Evolutionary conservation across 164 flowering plant genomes (phyloP), one percentile per base, ranked within the genome.

Genomic region (Magnolia officinalis): DNA sequence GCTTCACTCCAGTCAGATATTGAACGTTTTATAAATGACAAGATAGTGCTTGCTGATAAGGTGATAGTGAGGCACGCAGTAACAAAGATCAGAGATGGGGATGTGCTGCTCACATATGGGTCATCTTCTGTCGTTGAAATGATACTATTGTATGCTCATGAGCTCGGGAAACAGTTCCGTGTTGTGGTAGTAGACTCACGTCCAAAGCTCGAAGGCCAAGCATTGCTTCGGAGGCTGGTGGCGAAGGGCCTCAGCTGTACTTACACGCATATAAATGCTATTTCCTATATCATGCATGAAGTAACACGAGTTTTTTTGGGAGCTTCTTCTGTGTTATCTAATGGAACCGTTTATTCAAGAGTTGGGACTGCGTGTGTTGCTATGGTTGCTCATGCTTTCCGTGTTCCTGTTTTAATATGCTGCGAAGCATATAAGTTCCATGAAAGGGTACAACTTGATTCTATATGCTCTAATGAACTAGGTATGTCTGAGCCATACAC

Each of bases 341-440:
- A 95, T 81, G 98, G 98, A 79, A 93, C 94, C 4, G 97, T 95
- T 21, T 95, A 89, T 79, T 93, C 98, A 51, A 89, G 97, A 78
- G 94, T 95, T 83, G 98, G 98, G 71, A 89, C 98, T 73, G 95
- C 97, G 21, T 86, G 89, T 88, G 91, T 93, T 68, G 95, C 97
- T 64, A 95, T 93, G 98, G 98, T 90, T 75, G 98, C 97, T 73
- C 89, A 95, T 89, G 90, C 89, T 50, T 93, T 91, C 61, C 90
- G 82, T 77, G 94, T 95, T 72, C 98, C 97, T 1, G 95, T 95
- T 50, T 74, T 95, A 78, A 88, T 95, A 50, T 93, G 97, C 61
- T 95, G 98, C 79, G 98, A 95, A 84, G 93, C 98, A 31, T 95
- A 95, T 78, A 95, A 95, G 76, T 93, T 95, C 81, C 93, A 95